phyloP scores from a whole-genome alignment of 306 rosid genomes.

The Clitoria ternatea region DNA sequence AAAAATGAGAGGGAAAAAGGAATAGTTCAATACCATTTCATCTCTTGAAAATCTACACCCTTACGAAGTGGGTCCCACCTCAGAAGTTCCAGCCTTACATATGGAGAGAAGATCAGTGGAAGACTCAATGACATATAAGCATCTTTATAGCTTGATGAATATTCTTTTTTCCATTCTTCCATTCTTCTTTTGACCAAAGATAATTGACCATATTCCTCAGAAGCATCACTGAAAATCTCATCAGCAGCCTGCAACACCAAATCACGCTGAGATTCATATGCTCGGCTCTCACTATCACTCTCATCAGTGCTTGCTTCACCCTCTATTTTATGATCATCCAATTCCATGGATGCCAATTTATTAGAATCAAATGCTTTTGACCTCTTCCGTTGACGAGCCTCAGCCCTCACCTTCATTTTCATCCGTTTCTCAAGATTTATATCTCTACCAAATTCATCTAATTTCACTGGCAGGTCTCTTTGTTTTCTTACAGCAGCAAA shows the following conservation, averaged over 20 bases:
- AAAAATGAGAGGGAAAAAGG: background rate
- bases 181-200: constrained; percentile 70
- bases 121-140: constrained; percentile 88
- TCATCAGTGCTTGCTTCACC: constrained; percentile 98
- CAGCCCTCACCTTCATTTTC: constrained; percentile 67
- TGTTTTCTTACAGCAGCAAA: constrained; percentile 62
- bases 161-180: constrained; percentile 86
- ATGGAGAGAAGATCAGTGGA: constrained; percentile 89
- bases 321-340: constrained; percentile 67
- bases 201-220: constrained; percentile 80
- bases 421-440: constrained; percentile 78
- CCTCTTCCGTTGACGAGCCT: constrained; percentile 53
- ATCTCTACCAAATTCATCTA: constrained; percentile 95
- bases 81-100: constrained; percentile 89
- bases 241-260: constrained; percentile 76
- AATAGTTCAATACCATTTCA: constrained; percentile 70
- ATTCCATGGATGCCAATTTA: constrained; percentile 51
- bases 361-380: constrained; percentile 43
- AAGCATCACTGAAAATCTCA: constrained; percentile 82
- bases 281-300: constrained; percentile 83
- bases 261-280: constrained; percentile 59
- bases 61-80: constrained; percentile 93
- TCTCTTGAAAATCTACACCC: constrained; percentile 72
- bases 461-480: constrained; percentile 63
- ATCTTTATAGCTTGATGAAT: constrained; percentile 64